A percentile compares a stretch with the other conserved stretches of the same genome.
Evolutionary conservation across 495 filamentous ascomycete genomes (phyloP).

Genomic region (Articulospora tetracladia): DNA sequence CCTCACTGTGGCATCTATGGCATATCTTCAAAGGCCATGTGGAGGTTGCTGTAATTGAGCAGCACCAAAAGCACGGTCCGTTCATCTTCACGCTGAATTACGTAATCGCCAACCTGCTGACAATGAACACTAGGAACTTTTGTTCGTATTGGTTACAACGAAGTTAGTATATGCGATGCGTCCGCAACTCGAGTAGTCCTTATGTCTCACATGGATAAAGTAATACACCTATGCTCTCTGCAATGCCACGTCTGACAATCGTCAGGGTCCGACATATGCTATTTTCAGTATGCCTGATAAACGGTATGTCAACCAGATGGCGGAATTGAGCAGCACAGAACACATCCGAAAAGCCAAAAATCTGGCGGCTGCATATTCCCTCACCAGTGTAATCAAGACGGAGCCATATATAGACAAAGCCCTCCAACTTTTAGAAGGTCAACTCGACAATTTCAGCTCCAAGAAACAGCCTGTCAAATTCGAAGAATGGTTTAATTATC

Average conservation of each 20-base stretch:
- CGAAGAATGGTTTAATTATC: conserved; percentile 35
- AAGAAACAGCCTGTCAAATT: conserved; percentile 25
- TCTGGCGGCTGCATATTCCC: conserved; percentile 33
- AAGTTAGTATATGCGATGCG: conserved; percentile 45
- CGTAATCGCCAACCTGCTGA: not conserved
- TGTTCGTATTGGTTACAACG: conserved; percentile 44
- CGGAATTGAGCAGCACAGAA: conserved; percentile 32
- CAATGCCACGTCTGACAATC: not conserved
- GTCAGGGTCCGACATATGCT: not conserved
- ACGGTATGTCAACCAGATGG: conserved; percentile 41
- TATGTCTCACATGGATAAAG: conserved; percentile 25
- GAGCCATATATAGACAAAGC: conserved; percentile 36
- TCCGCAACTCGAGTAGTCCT: conserved; percentile 35
- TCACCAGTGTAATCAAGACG: conserved; percentile 37
- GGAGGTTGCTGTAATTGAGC: not conserved
- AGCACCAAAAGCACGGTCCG: conserved; percentile 11
- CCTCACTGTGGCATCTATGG: conserved; percentile 6
- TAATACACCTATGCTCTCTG: not conserved
- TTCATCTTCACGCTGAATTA: not conserved
- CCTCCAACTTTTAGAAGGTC: conserved; percentile 29
- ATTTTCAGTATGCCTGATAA: conserved; percentile 36
- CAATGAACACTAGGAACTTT: conserved; percentile 31
- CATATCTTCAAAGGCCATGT: conserved; percentile 3
- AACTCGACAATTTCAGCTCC: conserved; percentile 27
- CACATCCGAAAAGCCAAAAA: conserved; percentile 33